phyloP scores from a whole-genome alignment of 352 stramenopile genomes.

The Peronospora belbahrii region DNA sequence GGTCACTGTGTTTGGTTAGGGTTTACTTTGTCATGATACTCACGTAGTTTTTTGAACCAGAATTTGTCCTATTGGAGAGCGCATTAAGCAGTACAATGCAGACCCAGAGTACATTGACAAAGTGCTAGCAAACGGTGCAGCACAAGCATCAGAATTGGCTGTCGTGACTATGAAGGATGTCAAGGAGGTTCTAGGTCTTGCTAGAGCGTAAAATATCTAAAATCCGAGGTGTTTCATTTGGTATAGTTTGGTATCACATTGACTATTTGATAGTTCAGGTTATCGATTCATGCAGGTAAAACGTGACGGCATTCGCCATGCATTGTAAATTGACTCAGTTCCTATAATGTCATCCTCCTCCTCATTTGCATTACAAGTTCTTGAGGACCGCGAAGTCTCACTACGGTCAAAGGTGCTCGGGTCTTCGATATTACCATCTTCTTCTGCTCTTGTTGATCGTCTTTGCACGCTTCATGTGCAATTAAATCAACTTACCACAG shows the following conservation, averaged over 20 bases:
- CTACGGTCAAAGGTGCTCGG: conserved; percentile 38
- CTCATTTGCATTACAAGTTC: too few relatives aligned
- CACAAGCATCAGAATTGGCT: conserved; percentile 52
- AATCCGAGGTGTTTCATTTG: too few relatives aligned
- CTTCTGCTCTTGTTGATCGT: conserved; percentile 14
- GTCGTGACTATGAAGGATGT: conserved; percentile 67
- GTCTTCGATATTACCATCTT: neutral
- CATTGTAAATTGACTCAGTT: too few relatives aligned
- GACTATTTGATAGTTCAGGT: too few relatives aligned
- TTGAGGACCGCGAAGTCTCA: conserved; percentile 40
- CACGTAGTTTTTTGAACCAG: conserved; percentile 20
- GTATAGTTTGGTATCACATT: too few relatives aligned
- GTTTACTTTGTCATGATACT: conserved; percentile 5
- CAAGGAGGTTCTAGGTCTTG: conserved; percentile 64
- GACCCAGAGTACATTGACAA: conserved; percentile 87
- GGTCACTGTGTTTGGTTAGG: conserved; percentile 3
- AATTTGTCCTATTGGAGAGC: conserved; percentile 91
- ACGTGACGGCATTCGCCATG: too few relatives aligned
- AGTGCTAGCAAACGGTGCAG: conserved; percentile 84
- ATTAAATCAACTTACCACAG: conserved; percentile 25
- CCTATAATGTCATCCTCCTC: too few relatives aligned
- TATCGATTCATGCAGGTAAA: too few relatives aligned
- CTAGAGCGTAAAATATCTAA: conserved; percentile 16
- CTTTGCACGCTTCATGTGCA: conserved; percentile 21
- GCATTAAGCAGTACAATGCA: conserved; percentile 88